Percentiles rank a stretch among this genome's conserved stretches.
Conservation (phyloP, 768 basidiomycete species). For the Trametes maxima region DNA sequence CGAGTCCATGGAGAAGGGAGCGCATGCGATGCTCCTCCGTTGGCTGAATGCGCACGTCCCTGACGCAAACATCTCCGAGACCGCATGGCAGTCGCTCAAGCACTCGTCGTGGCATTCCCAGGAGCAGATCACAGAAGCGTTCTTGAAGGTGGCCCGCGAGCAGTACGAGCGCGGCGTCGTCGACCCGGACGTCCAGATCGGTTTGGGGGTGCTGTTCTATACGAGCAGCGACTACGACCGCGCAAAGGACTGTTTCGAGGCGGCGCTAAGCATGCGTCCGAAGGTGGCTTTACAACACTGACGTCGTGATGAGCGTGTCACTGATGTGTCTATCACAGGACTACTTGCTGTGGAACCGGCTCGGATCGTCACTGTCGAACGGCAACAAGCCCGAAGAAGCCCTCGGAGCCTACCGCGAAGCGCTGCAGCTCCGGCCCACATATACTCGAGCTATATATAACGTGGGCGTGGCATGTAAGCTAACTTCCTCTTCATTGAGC, state of each 20-base stretch:
- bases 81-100: conserved; percentile 53
- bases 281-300: conserved; percentile 44
- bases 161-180: conserved; percentile 72
- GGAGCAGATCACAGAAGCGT: conserved; percentile 77
- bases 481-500: background rate
- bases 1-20: conserved; percentile 85
- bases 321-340: conserved; percentile 49
- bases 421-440: conserved; percentile 86
- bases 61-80: conserved; percentile 53
- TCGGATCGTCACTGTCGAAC: conserved; percentile 94
- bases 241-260: conserved; percentile 93
- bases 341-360: conserved; percentile 93
- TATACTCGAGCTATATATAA: conserved; percentile 98
- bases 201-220: conserved; percentile 91
- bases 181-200: conserved; percentile 93
- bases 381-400: conserved; percentile 95
- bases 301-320: background rate
- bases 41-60: conserved; percentile 78
- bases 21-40: conserved; percentile 81
- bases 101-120: conserved; percentile 84
- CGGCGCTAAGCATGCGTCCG: conserved; percentile 79
- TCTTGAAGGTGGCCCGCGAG: conserved; percentile 77
- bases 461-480: conserved; percentile 94
- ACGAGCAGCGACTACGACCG: conserved; percentile 82
- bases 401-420: conserved; percentile 85